Base-by-base conservation (phyloP, 2,329 filamentous ascomycete genomes). In the Nigrospora osmanthi region DNA sequence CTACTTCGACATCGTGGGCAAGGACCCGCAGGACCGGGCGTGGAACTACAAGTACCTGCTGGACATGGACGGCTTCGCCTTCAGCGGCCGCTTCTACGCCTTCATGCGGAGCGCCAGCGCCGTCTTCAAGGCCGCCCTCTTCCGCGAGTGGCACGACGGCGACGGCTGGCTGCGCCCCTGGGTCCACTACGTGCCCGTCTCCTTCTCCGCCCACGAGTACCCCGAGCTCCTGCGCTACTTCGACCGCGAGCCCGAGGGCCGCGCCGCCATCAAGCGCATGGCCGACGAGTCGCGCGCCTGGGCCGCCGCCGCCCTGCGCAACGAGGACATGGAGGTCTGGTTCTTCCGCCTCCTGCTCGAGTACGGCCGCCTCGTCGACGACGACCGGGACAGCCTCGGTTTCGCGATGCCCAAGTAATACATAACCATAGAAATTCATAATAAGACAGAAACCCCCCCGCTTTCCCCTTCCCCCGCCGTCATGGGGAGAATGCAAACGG, bases 11-110 rank as follows among this genome's bases (percentile, higher is more conserved):
- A 69, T 95, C 19, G 80, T 80, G 17, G 75, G 80, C 3, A 73
- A 75, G 16, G 87, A 79, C 3, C 80, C 86, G 50, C 88, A 89
- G 62, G 80, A 91, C 56, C 85, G 89, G 54, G 90, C 89, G 1
- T 96, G 89, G 85, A 72, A 72, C 38, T 89, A 85, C 67, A 90
- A 89, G 62, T 89, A 91, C 58, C 74, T 97, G 7, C 78, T 96
- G 28, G 93, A 98, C 62, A 85, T 98, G 49, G 93, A 98, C 63
- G 93, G 93, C 28, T 97, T 97, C 61, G 93, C 91, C 17, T 98
- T 97, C 63, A 90, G 84, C 14, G 93, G 93, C 2, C 83, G 93
- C 12, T 98, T 95, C 69, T 93, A 96, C 62, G 87, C 89, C 0
- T 95, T 97, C 61, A 69, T 98, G 43, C 77, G 81, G 53, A 90